These are phyloP conservation scores for Tulasnella sp. DNA, from an alignment of 768 basidiomycete genomes.

Conservation along the genomic window DNA sequence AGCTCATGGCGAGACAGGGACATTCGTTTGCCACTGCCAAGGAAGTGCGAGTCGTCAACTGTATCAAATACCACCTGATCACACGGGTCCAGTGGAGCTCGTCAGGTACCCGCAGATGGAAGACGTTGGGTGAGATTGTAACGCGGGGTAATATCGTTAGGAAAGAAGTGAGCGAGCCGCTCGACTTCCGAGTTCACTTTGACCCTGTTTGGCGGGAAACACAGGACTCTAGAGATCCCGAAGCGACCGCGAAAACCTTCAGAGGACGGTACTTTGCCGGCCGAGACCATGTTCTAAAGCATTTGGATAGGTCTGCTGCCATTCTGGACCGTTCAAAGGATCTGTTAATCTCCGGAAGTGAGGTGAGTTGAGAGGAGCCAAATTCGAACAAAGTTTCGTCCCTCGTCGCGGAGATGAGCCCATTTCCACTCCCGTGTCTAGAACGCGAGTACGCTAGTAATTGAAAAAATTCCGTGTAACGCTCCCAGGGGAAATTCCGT, in stretches of 20 bases:
- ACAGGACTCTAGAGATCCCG: conserved; percentile 74
- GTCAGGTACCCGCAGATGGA: conserved; percentile 59
- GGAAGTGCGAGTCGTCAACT: conserved; percentile 66
- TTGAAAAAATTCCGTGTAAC: too few relatives aligned
- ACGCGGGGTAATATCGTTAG: conserved; percentile 81
- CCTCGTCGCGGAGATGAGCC: neutral
- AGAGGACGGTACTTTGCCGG: conserved; percentile 68
- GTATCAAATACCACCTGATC: conserved; percentile 41
- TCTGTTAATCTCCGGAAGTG: conserved; percentile 83
- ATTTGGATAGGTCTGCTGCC: conserved; percentile 64
- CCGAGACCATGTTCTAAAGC: conserved; percentile 78
- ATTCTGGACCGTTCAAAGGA: conserved; percentile 77
- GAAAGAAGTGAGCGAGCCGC: conserved; percentile 54
- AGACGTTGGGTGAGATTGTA: conserved; percentile 75
- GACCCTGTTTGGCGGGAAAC: neutral
- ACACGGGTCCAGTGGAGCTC: conserved; percentile 37
- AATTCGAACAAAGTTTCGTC: too few relatives aligned
- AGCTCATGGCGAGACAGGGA: conserved; percentile 73
- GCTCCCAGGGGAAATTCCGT: neutral
- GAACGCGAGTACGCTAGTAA: conserved; percentile 80
- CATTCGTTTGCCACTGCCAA: conserved; percentile 69
- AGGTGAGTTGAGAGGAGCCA: conserved; percentile 39
- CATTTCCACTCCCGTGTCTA: conserved; percentile 28
- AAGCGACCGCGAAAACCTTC: conserved; percentile 74
- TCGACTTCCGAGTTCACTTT: neutral